Evolutionary conservation across 108 stramenopile genomes (phyloP).

Genomic region (Heterococcus sp.): DNA sequence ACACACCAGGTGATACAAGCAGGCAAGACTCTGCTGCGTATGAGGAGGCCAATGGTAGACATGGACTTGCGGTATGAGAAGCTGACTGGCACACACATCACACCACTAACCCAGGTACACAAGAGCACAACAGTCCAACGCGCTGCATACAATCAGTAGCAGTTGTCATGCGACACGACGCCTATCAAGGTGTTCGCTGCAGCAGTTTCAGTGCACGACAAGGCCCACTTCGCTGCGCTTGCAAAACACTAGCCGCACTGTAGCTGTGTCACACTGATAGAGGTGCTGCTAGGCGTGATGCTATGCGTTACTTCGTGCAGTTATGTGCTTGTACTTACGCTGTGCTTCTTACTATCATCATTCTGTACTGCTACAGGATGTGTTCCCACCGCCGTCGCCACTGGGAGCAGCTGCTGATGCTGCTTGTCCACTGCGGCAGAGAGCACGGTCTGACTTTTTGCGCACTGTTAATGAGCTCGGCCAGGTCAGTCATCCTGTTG

Average conservation of each 20-base stretch:
- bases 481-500: slow-evolving; percentile 1
- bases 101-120: slow-evolving; percentile 49
- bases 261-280: too few species aligned
- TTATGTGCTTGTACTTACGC: too few species aligned
- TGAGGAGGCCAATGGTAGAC: slow-evolving; percentile 83
- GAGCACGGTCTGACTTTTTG: slow-evolving; percentile 15
- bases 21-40: slow-evolving; percentile 68
- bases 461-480: slow-evolving; percentile 28
- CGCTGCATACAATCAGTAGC: not conserved
- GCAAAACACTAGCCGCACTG: too few species aligned
- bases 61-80: slow-evolving; percentile 62
- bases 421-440: not conserved
- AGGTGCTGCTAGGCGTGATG: too few species aligned
- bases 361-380: not conserved
- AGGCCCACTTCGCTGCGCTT: too few species aligned
- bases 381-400: not conserved
- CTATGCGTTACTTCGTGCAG: too few species aligned
- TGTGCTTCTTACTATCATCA: too few species aligned
- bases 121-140: not conserved
- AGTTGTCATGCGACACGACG: too few species aligned
- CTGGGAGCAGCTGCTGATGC: not conserved
- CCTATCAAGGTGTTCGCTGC: too few species aligned
- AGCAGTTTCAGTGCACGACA: too few species aligned
- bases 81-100: slow-evolving; percentile 53
- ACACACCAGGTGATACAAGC: slow-evolving; percentile 68